Evolutionary conservation across 2,329 filamentous ascomycete species (phyloP).

Genomic region (Conoideocrella luteorostrata): DNA sequence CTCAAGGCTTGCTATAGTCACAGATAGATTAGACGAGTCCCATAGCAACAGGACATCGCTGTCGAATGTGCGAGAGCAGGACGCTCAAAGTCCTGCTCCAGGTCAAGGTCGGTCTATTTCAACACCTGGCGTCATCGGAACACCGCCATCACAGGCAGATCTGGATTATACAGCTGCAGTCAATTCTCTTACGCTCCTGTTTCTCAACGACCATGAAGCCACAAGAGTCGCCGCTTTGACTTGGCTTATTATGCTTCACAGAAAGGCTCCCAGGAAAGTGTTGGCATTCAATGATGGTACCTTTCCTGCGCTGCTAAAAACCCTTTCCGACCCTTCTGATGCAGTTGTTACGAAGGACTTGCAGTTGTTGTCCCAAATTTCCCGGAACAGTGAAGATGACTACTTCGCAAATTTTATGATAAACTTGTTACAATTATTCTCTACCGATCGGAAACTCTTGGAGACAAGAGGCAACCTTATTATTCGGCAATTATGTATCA

Average conservation of each 20-base stretch:
- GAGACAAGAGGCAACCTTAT: slow-evolving; percentile 94
- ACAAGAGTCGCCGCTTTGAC: slow-evolving; percentile 89
- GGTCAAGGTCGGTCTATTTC: slow-evolving; percentile 41
- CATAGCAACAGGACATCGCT: slow-evolving; percentile 45
- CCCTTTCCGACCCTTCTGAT: slow-evolving; percentile 89
- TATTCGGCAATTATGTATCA: slow-evolving; percentile 89
- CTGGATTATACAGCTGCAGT: slow-evolving; percentile 96
- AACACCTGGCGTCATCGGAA: slow-evolving; percentile 37
- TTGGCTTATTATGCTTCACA: slow-evolving; percentile 96
- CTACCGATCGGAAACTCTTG: slow-evolving; percentile 82
- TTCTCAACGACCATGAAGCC: slow-evolving; percentile 93
- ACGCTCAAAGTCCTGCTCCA: slow-evolving; percentile 45
- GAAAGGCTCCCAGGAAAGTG: slow-evolving; percentile 88
- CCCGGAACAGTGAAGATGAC: slow-evolving; percentile 90
- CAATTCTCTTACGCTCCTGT: slow-evolving; percentile 84
- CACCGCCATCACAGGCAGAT: slow-evolving; percentile 51
- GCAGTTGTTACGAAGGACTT: slow-evolving; percentile 93
- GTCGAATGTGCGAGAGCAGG: slow-evolving; percentile 47
- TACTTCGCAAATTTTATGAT: slow-evolving; percentile 99
- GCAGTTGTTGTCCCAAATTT: slow-evolving; percentile 91
- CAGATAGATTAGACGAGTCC: slow-evolving; percentile 40
- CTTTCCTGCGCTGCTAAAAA: slow-evolving; percentile 93
- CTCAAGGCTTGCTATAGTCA: slow-evolving; percentile 37
- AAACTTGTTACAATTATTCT: slow-evolving; percentile 89
- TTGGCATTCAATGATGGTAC: slow-evolving; percentile 95